Conservation (phyloP, 441 rosid species). For the Aquilaria agallochum region DNA sequence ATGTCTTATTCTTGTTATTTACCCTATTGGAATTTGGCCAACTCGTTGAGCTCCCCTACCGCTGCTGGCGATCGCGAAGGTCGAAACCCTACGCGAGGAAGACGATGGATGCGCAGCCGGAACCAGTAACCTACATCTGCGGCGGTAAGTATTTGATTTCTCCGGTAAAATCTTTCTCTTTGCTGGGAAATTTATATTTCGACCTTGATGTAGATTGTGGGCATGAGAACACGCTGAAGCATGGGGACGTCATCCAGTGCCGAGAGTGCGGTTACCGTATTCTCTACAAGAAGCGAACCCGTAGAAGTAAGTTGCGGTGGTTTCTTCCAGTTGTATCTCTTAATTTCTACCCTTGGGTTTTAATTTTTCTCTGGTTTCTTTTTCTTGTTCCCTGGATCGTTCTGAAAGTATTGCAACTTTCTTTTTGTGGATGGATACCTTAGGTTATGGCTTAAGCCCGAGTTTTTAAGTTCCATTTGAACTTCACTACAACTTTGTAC, state of each 20-base stretch:
- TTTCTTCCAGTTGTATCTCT: not conserved
- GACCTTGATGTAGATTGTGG: slow-evolving; percentile 57
- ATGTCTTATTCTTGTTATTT: too few species aligned
- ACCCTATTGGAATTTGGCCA: too few species aligned
- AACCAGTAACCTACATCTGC: slow-evolving; percentile 78
- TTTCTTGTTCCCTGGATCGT: too few species aligned
- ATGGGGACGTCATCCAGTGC: slow-evolving; percentile 93
- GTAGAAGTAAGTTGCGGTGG: slow-evolving; percentile 45
- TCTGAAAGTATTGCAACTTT: too few species aligned
- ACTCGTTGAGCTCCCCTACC: too few species aligned
- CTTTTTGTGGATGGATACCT: not conserved
- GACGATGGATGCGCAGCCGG: slow-evolving; percentile 66
- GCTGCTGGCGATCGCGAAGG: not conserved
- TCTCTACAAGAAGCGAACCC: slow-evolving; percentile 91
- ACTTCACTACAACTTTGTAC: not conserved
- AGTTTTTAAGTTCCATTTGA: too few species aligned
- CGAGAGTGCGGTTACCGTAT: slow-evolving; percentile 97
- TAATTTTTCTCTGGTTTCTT: too few species aligned
- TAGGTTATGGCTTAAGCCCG: not conserved
- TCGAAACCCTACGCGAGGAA: not conserved
- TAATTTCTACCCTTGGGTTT: too few species aligned
- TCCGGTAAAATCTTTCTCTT: not conserved
- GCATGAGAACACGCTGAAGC: slow-evolving; percentile 75
- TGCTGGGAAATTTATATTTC: not conserved
- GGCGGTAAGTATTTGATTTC: slow-evolving; percentile 36